Base-by-base conservation (phyloP, 768 basidiomycete species). In the Tricholoma terreum region DNA sequence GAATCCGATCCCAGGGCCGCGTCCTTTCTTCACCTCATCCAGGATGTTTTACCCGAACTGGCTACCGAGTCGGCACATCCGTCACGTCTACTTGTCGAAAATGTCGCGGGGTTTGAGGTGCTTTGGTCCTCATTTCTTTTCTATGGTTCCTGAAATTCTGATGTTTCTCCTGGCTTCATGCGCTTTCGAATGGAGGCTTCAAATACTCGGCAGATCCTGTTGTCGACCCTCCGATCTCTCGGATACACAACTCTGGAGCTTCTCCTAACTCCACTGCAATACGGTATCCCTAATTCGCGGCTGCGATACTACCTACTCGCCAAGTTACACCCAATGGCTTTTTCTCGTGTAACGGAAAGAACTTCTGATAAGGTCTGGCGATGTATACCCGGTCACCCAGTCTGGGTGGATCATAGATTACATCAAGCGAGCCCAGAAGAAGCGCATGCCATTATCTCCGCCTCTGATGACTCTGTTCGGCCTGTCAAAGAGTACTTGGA, bases 81-180 rank as follows among this genome's bases (percentile, higher is more conserved):
- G 4, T 71, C 70, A 3, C 80, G 78, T 57, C 65, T 92, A 9
- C 76, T 92, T 10, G 75, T 93, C 8, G 91, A 92, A 66, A 92
- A 92, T 62, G 91, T 93, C 3, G 88, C 85, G 9, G 90, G 89
- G 7, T 92, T 92, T 62, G 88, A 90, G 84, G 90, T 89, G 67
- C 64, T 69, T 70, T 9, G 34, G 52, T 58, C 55, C 42, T 50
- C 7, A 5, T 48, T 48, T 57, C 38, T 36, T 45, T 50, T 49
- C 38, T 27, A 22, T n/a, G 5, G 34, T 52, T 12, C 21, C 9
- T 22, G 31, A 22, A 61, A 57, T 56, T 53, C 50, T 56, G 11
- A 51, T 57, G 49, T 7, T 21, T 46, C 35, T 35, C 34, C 30
- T 43, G 65, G 31, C 56, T 22, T 60, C 10, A 17, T 54, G 10